A percentile compares a stretch with the other conserved stretches of the same genome.
Conservation (phyloP, 352 stramenopile species). For the Phytophthora crassamura region DNA sequence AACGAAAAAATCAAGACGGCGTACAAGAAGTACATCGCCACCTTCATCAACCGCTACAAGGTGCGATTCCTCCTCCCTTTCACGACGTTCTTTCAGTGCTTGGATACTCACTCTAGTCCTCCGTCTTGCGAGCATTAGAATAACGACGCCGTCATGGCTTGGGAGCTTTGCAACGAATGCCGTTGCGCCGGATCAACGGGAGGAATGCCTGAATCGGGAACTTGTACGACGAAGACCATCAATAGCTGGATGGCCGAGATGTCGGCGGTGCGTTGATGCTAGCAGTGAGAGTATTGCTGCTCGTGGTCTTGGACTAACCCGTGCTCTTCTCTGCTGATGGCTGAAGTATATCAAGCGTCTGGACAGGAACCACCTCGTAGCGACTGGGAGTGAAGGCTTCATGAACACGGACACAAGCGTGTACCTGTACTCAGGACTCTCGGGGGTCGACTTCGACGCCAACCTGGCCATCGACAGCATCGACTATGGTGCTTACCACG, state of each 20-base stretch:
- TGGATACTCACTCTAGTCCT: too few species aligned
- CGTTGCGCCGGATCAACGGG: slow-evolving; percentile 26
- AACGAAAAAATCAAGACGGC: too few species aligned
- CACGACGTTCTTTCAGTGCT: too few species aligned
- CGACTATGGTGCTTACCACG: slow-evolving; percentile 34
- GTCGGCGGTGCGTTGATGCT: slow-evolving; percentile 15
- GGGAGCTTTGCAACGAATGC: slow-evolving; percentile 37
- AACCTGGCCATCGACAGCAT: slow-evolving; percentile 26
- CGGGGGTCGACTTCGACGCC: slow-evolving; percentile 30
- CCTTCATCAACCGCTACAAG: too few species aligned
- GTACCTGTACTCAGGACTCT: slow-evolving; percentile 31
- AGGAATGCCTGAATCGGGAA: slow-evolving; percentile 13
- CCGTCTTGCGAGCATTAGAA: too few species aligned
- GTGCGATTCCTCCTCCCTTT: too few species aligned
- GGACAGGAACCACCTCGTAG: slow-evolving; percentile 34
- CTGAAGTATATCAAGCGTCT: slow-evolving; percentile 33
- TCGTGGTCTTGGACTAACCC: too few species aligned
- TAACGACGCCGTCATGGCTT: slow-evolving; percentile 35
- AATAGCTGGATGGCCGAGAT: slow-evolving; percentile 21
- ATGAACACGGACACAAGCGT: slow-evolving; percentile 36
- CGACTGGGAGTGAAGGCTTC: slow-evolving; percentile 27
- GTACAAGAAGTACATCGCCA: too few species aligned
- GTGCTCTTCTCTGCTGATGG: background rate
- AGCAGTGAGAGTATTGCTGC: too few species aligned
- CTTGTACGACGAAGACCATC: slow-evolving; percentile 19